These are phyloP conservation scores for Hanseniaspora osmophila DNA, from an alignment of 805 yeast species.

Conservation along the genomic window DNA sequence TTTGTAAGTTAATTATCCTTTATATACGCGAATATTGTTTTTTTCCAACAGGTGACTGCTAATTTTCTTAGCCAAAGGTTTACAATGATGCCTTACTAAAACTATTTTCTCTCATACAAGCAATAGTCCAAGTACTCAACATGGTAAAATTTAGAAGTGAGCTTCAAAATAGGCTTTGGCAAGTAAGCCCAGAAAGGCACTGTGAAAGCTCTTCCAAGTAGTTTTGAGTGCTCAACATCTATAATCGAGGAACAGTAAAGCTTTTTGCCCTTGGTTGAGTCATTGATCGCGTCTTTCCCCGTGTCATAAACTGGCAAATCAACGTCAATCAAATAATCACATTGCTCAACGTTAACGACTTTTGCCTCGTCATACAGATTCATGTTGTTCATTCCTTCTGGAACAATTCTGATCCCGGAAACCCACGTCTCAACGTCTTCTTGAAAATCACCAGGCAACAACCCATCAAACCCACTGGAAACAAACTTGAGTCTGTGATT, in stretches of 20 bases:
- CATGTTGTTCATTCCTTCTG: conserved; percentile 59
- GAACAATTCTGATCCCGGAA: conserved; percentile 32
- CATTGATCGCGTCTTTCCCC: background rate
- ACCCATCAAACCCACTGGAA: conserved; percentile 68
- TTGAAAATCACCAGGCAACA: conserved; percentile 74
- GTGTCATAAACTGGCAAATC: conserved; percentile 31
- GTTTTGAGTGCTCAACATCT: conserved; percentile 37
- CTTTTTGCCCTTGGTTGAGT: conserved; percentile 3
- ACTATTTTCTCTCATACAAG: conserved; percentile 20
- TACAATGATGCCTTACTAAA: no score
- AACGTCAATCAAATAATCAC: conserved; percentile 64
- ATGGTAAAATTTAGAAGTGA: conserved; percentile 15
- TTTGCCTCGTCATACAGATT: conserved; percentile 53
- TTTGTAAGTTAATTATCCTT: no score
- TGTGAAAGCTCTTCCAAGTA: conserved; percentile 41
- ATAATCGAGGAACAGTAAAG: conserved; percentile 36
- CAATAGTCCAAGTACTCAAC: conserved; percentile 40
- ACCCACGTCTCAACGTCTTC: conserved; percentile 27
- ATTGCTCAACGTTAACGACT: conserved; percentile 32
- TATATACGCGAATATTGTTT: no score
- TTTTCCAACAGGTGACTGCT: background rate
- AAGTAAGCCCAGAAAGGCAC: conserved; percentile 29
- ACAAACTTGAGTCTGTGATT: conserved; percentile 53
- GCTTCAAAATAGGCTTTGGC: conserved; percentile 5
- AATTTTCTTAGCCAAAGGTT: no score